Conservation (phyloP, 257 asterid genomes). For the Prunella vulgaris region DNA sequence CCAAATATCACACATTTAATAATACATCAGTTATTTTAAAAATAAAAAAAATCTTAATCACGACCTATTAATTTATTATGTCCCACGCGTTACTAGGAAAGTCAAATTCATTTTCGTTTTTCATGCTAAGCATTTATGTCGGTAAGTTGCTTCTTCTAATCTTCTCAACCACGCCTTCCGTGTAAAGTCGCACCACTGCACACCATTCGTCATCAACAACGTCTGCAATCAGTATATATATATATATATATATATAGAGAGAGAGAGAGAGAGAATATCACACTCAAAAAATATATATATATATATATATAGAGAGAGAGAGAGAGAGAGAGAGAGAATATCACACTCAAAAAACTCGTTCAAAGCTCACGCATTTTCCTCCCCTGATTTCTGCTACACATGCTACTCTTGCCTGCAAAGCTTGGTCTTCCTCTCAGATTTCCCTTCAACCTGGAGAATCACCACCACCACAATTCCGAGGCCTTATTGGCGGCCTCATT, state of each 20-base stretch:
- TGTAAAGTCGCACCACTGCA: neutral
- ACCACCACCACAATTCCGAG: constrained; percentile 15
- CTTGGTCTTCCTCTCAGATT: constrained; percentile 28
- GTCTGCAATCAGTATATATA: too few relatives aligned
- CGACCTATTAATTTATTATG: too few relatives aligned
- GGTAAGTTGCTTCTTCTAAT: neutral
- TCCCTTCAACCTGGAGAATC: constrained; percentile 29
- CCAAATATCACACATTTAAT: too few relatives aligned
- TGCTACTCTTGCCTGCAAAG: constrained; percentile 26
- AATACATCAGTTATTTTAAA: too few relatives aligned
- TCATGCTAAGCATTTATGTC: neutral
- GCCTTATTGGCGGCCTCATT: constrained; percentile 36
- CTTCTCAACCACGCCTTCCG: neutral
- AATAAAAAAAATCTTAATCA: too few relatives aligned
- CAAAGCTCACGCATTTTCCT: constrained; percentile 12
- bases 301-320: neutral
- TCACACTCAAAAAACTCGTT: neutral
- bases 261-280: neutral
- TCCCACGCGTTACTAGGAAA: too few relatives aligned
- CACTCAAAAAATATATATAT: too few relatives aligned
- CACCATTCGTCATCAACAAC: constrained; percentile 18
- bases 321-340: neutral
- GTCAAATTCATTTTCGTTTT: neutral
- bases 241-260: neutral
- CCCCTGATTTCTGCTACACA: neutral